phyloP scores from a whole-genome alignment of 2,329 filamentous ascomycete genomes.

The Colletotrichum musicola region DNA sequence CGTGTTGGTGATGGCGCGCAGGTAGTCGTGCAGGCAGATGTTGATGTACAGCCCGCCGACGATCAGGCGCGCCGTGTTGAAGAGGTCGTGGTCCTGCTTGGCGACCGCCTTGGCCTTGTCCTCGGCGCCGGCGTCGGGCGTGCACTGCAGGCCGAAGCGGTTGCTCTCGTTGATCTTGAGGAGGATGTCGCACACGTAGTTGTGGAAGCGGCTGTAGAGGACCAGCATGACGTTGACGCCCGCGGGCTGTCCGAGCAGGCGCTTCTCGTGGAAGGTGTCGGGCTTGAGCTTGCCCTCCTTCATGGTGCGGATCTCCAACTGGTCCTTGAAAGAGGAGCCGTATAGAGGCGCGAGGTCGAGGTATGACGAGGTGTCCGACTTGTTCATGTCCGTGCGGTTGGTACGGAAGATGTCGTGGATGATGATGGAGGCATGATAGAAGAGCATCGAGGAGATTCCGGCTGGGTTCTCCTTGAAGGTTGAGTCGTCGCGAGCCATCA shows the following conservation, averaged over 20 bases:
- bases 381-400: slow-evolving; percentile 71
- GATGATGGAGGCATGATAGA: slow-evolving; percentile 79
- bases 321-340: slow-evolving; percentile 73
- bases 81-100: slow-evolving; percentile 82
- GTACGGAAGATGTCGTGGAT: slow-evolving; percentile 54
- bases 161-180: slow-evolving; percentile 86
- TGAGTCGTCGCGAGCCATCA: slow-evolving; percentile 67
- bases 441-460: slow-evolving; percentile 80
- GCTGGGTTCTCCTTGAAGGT: slow-evolving; percentile 75
- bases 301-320: slow-evolving; percentile 72
- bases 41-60: slow-evolving; percentile 83
- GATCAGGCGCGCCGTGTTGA: slow-evolving; percentile 81
- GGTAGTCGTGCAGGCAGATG: slow-evolving; percentile 75
- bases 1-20: slow-evolving; percentile 71
- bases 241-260: slow-evolving; percentile 78
- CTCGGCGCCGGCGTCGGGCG: slow-evolving; percentile 46
- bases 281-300: slow-evolving; percentile 77
- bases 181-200: slow-evolving; percentile 83
- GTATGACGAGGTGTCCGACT: slow-evolving; percentile 79
- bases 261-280: slow-evolving; percentile 78
- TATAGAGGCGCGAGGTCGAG: slow-evolving; percentile 81
- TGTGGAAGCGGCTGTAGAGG: slow-evolving; percentile 89
- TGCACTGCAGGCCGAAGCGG: slow-evolving; percentile 76
- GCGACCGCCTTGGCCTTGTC: slow-evolving; percentile 68
- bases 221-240: slow-evolving; percentile 75